Evolutionary conservation across 192 early-diverging fungal species (phyloP).

Genomic region (Geranomyces variabilis): DNA sequence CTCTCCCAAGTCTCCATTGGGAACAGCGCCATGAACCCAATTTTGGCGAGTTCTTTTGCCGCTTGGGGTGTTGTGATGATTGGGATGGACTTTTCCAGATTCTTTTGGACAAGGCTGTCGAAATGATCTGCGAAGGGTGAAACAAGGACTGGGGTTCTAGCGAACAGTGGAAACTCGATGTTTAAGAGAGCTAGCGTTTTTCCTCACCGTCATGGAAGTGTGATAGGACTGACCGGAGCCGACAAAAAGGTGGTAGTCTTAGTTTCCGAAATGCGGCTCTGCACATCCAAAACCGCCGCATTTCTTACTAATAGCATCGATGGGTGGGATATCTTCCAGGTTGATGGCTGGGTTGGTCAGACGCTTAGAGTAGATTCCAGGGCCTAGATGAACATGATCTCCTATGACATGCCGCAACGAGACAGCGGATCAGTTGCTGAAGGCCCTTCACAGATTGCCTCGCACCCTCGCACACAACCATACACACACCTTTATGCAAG

Average conservation of each 20-base stretch:
- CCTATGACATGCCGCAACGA: background rate
- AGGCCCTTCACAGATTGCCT: no score
- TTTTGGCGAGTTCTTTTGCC: constrained; percentile 17
- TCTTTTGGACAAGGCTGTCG: constrained; percentile 11
- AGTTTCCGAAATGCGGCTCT: no score
- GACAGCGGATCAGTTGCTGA: no score
- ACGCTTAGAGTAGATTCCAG: constrained; percentile 12
- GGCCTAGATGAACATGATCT: constrained; percentile 12
- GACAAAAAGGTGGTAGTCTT: no score
- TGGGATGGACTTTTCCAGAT: constrained; percentile 24
- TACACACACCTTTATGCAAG: constrained; percentile 1
- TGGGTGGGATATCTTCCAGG: constrained; percentile 6
- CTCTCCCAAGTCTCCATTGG: constrained; percentile 20
- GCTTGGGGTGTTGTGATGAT: constrained; percentile 23
- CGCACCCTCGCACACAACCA: no score
- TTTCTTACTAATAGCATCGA: constrained; percentile 15
- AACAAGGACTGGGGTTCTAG: no score
- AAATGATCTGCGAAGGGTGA: constrained; percentile 6
- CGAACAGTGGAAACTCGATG: no score
- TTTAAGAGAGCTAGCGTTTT: no score
- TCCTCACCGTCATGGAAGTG: no score
- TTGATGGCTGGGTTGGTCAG: constrained; percentile 15
- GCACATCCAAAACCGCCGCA: no score
- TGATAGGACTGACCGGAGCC: no score
- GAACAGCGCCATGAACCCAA: constrained; percentile 18